phyloP scores from a whole-genome alignment of 768 basidiomycete species.

The Rhodotorula sphaerocarpa region DNA sequence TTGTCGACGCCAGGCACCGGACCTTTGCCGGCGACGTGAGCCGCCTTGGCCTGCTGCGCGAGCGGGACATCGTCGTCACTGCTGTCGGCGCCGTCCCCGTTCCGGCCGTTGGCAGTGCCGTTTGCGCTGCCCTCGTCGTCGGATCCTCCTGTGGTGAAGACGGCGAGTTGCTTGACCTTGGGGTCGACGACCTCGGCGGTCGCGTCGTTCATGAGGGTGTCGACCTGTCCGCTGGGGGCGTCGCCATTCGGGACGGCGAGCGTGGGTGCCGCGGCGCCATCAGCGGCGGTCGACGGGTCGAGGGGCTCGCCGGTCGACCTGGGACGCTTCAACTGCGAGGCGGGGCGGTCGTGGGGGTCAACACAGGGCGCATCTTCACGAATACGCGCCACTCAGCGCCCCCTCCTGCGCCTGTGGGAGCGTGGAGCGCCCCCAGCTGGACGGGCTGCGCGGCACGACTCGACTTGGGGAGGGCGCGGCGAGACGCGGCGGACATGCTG shows the following conservation, averaged over 20 bases:
- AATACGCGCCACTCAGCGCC: no score
- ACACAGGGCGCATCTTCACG: neutral
- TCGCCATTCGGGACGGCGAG: constrained; percentile 3
- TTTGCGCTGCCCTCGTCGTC: constrained; percentile 2
- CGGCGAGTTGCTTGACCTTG: constrained; percentile 16
- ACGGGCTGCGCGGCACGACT: neutral
- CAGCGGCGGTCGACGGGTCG: neutral
- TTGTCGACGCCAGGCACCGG: neutral
- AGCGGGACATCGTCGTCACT: constrained; percentile 12
- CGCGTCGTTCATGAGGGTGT: constrained; percentile 32
- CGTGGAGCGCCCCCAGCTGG: neutral
- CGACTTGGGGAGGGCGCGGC: neutral
- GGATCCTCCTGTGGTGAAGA: constrained; percentile 16
- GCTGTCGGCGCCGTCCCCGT: constrained; percentile 4
- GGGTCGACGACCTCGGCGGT: constrained; percentile 14
- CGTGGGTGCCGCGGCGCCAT: neutral
- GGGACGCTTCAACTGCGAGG: constrained; percentile 5
- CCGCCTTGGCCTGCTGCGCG: constrained; percentile 29
- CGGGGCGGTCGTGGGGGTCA: neutral
- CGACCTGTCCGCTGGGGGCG: neutral
- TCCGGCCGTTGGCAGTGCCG: neutral
- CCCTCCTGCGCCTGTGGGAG: no score
- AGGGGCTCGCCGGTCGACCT: constrained; percentile 1
- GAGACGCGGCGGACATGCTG: neutral
- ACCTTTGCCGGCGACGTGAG: constrained; percentile 24